Conservation (phyloP, 108 stramenopile genomes). For the Schizochytrium sp. region DNA sequence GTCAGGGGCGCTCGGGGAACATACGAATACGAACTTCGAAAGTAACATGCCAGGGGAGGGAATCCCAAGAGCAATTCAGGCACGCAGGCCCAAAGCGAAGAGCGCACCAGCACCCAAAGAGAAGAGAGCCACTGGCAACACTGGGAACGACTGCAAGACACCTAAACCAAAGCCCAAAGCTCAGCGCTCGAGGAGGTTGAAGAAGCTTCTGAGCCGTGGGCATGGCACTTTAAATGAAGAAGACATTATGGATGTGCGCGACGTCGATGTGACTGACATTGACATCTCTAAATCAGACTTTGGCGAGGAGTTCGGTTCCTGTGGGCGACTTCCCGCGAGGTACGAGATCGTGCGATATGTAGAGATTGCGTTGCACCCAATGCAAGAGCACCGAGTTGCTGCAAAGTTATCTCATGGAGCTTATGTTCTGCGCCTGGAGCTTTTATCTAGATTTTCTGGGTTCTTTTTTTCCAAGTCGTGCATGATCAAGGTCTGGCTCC, state of each 20-base stretch:
- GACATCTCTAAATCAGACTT: neutral
- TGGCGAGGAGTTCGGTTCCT: neutral
- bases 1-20: too few species aligned
- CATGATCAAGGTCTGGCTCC: slow-evolving; percentile 25
- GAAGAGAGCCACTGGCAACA: too few species aligned
- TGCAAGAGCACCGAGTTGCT: neutral
- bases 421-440: neutral
- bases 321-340: neutral
- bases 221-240: neutral
- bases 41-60: too few species aligned
- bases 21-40: too few species aligned
- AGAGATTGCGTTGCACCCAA: neutral
- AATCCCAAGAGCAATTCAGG: too few species aligned
- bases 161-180: too few species aligned
- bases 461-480: neutral
- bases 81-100: too few species aligned
- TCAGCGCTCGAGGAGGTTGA: neutral
- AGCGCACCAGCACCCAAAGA: too few species aligned
- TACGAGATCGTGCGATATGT: slow-evolving; percentile 20
- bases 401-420: neutral
- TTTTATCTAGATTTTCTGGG: neutral
- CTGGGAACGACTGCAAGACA: too few species aligned
- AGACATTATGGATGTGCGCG: neutral
- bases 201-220: neutral
- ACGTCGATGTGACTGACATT: slow-evolving; percentile 7